Percentiles rank a stretch among this genome's conserved stretches.
Evolutionary conservation across 345 rosid species (phyloP).

Genomic region (Punica granatum): DNA sequence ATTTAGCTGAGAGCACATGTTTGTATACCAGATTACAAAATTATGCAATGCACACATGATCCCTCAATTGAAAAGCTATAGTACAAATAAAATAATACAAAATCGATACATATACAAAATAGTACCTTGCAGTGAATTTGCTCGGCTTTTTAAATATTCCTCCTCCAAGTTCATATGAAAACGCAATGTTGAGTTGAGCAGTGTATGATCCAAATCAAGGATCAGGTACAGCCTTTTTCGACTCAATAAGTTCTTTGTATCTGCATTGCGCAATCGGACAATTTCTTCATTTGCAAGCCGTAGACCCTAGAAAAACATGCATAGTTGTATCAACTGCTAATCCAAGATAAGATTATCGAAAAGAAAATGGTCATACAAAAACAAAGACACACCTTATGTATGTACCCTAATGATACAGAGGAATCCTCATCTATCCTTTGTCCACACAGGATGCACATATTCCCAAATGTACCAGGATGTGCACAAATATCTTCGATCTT

Average conservation of each 20-base stretch:
- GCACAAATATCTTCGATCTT: slow-evolving; percentile 31
- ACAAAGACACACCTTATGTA: slow-evolving; percentile 47
- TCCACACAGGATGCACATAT: slow-evolving; percentile 66
- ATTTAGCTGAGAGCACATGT: background rate
- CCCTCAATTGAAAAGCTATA: background rate
- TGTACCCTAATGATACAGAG: slow-evolving; percentile 64
- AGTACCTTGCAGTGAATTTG: slow-evolving; percentile 61
- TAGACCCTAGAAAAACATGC: slow-evolving; percentile 43
- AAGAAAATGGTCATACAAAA: background rate
- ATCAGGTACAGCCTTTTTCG: slow-evolving; percentile 64
- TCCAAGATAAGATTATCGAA: background rate
- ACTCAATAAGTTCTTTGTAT: slow-evolving; percentile 42
- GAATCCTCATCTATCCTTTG: slow-evolving; percentile 47
- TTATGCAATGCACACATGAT: background rate
- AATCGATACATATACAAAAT: background rate
- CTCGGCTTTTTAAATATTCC: slow-evolving; percentile 63
- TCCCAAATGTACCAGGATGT: slow-evolving; percentile 78
- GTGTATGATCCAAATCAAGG: slow-evolving; percentile 83
- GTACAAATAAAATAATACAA: background rate
- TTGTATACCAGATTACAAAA: background rate
- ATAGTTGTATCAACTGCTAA: background rate
- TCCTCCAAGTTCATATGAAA: slow-evolving; percentile 51
- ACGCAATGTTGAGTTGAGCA: slow-evolving; percentile 68
- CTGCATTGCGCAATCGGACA: slow-evolving; percentile 46
- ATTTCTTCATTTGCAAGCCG: slow-evolving; percentile 69